These are phyloP conservation scores for Cavenderia fasciculata DNA, from an alignment of 78 protist genomes.

Conservation along the genomic window DNA sequence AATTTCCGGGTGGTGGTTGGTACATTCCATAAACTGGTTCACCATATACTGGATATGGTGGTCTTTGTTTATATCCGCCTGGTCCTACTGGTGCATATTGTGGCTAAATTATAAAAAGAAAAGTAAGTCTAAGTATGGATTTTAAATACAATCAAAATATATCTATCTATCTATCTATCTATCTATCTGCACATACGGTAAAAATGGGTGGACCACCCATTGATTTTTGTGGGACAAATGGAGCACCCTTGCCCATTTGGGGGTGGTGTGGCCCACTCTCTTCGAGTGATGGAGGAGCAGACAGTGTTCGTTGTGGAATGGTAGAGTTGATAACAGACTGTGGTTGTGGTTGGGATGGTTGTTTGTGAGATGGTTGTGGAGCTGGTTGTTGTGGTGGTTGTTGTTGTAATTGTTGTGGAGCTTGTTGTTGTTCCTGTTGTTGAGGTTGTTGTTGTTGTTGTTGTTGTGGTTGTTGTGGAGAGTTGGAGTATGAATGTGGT, in stretches of 20 bases:
- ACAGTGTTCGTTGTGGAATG: constrained; percentile 37
- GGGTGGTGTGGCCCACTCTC: not conserved
- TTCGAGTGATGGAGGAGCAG: constrained; percentile 41
- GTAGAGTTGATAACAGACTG: not conserved
- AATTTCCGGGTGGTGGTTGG: too few species aligned
- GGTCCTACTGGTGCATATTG: too few species aligned
- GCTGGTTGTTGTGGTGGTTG: not conserved
- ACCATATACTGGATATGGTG: too few species aligned
- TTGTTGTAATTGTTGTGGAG: not conserved
- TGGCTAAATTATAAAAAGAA: too few species aligned
- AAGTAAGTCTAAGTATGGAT: too few species aligned
- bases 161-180: too few species aligned
- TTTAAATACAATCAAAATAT: too few species aligned
- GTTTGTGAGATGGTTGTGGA: not conserved
- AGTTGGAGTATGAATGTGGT: constrained; percentile 3
- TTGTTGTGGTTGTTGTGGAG: not conserved
- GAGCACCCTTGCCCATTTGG: not conserved
- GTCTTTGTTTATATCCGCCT: too few species aligned
- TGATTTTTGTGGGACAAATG: not conserved
- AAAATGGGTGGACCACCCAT: constrained; percentile 14
- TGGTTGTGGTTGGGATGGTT: not conserved
- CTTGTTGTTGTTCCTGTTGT: not conserved
- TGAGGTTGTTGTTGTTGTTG: constrained; percentile 11
- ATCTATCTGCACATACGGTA: too few species aligned
- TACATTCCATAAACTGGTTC: too few species aligned